Evolutionary conservation across 2,329 filamentous ascomycete genomes (phyloP), one percentile per base, ranked within the genome.

Genomic region (Diaporthe citrichinensis): DNA sequence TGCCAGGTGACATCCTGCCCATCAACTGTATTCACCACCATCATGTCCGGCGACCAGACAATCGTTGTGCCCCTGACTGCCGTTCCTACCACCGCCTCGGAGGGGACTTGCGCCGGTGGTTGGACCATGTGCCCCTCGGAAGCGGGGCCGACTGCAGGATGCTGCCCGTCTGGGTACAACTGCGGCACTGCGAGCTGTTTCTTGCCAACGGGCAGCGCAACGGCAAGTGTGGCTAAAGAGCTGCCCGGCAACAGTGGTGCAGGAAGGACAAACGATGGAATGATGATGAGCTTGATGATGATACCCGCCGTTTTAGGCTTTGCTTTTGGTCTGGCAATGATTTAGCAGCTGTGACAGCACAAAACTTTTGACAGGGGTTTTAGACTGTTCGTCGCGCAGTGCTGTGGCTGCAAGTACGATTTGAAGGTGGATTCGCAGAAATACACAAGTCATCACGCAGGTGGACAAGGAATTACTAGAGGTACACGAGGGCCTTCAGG

Each of bases 1-100:
- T 98, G 96, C 84, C 91, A 93, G 76, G 93, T 92, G 0, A 94
- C 94, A 0, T 94, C 93, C 9, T 98, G 96, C 80, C 94, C 94
- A 0, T 84, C 90, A 0, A 85, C 88, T 0, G 80, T 88, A 0
- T 83, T 84, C 2, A 94, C 92, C 0, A 94, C 92, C 0, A 90
- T 95, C 3, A 85, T 96, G 3, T 90, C 88, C 0, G 88, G 92
- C 77, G 94, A 93, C 9, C 87, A 90, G 3, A 97, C 95, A 0
- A 86, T 98, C 39, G 92, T 93, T 0, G 91, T 94, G 23, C 92
- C 92, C 1, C 87, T 86, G 0, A 85, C 83, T 2, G 86, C 86
- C 72, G 85, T 87, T 2, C 87, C 87, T 12, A 85, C 84, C 3
- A 84, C 85, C 2, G 81, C 84, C 0, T 84, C 83, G 7, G 82